phyloP scores from a whole-genome alignment of 805 yeast species.

The Wickerhamiella brachini region DNA sequence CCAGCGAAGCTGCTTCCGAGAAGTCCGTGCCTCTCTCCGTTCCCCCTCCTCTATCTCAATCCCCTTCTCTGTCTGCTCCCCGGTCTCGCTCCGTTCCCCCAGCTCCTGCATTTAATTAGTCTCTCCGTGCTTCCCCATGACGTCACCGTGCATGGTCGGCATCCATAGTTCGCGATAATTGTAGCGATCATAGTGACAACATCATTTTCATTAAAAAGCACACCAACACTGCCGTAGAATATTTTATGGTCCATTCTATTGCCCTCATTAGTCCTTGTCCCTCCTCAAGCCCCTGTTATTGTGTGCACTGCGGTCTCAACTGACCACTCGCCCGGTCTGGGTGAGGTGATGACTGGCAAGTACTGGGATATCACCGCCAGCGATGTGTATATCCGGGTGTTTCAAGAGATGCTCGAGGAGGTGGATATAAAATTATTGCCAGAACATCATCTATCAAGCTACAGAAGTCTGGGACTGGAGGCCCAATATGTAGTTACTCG shows the following conservation, averaged over 20 bases:
- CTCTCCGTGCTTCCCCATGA: no score
- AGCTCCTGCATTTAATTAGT: not conserved
- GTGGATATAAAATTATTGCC: constrained; percentile 11
- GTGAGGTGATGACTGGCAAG: not conserved
- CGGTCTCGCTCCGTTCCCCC: not conserved
- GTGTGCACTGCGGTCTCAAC: no score
- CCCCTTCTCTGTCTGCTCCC: not conserved
- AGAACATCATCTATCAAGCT: constrained; percentile 1
- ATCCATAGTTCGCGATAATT: no score
- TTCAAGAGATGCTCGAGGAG: constrained; percentile 14
- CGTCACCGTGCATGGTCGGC: no score
- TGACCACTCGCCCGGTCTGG: no score
- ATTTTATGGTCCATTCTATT: no score
- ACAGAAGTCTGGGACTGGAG: constrained; percentile 5
- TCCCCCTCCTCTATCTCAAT: not conserved
- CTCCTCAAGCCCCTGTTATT: no score
- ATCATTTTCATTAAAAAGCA: no score
- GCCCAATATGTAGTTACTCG: constrained; percentile 15
- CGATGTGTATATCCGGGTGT: constrained; percentile 17
- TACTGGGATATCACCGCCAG: constrained; percentile 15
- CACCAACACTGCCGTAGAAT: no score
- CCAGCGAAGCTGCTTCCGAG: not conserved
- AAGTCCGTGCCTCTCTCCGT: not conserved
- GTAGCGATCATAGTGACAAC: no score
- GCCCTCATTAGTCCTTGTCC: no score